Evolutionary conservation across 768 basidiomycete genomes (phyloP).

Genomic region (Lactarius psammicola): DNA sequence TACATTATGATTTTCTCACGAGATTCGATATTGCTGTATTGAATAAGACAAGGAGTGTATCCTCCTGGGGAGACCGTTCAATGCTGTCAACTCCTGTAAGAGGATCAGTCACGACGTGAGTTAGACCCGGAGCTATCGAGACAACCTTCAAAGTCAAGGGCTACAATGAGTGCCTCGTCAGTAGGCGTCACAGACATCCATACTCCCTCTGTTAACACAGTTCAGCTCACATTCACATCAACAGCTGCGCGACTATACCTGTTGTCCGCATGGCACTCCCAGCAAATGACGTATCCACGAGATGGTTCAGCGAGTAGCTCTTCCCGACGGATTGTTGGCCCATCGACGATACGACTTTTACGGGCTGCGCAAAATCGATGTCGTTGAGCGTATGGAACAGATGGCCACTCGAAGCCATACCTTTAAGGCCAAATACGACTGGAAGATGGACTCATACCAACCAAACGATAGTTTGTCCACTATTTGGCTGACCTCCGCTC

Average conservation of each 20-base stretch:
- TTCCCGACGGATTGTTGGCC: conserved; percentile 68
- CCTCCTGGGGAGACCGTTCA: conserved; percentile 62
- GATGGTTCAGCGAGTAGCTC: conserved; percentile 56
- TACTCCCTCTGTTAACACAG: conserved; percentile 45
- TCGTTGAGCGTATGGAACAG: background rate
- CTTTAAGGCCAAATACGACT: conserved; percentile 60
- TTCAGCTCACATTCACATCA: background rate
- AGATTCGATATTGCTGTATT: conserved; percentile 65
- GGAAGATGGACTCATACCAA: conserved; percentile 65
- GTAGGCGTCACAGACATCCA: conserved; percentile 70
- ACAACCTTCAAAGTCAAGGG: conserved; percentile 63
- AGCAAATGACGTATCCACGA: conserved; percentile 62
- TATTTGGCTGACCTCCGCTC: conserved; percentile 58
- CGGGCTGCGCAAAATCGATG: conserved; percentile 42
- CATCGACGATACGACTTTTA: conserved; percentile 66
- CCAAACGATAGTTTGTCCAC: conserved; percentile 56
- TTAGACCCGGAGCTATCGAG: background rate
- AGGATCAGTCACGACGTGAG: background rate
- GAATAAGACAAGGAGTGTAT: conserved; percentile 60
- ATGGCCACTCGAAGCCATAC: conserved; percentile 30
- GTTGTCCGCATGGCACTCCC: conserved; percentile 65
- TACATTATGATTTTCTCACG: conserved; percentile 34
- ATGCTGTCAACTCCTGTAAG: conserved; percentile 57
- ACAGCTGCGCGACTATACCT: conserved; percentile 29
- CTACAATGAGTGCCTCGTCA: conserved; percentile 50